phyloP scores from a whole-genome alignment of 257 asterid species.

The Capsicum rhomboideum region DNA sequence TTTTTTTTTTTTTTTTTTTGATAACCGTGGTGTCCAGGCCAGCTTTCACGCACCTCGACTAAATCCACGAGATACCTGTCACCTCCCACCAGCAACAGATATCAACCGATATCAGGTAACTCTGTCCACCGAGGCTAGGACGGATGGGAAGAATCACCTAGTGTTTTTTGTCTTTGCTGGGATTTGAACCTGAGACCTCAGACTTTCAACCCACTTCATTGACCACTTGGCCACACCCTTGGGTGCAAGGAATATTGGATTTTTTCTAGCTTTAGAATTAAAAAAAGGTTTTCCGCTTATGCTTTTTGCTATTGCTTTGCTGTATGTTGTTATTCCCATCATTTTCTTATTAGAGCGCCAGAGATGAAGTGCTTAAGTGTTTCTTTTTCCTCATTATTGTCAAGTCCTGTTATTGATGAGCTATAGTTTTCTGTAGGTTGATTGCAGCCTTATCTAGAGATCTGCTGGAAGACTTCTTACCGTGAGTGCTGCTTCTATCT shows the following conservation, averaged over 20 bases:
- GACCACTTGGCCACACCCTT: too few species aligned
- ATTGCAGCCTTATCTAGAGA: slow-evolving; percentile 86
- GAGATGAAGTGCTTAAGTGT: not conserved
- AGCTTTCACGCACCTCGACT: too few species aligned
- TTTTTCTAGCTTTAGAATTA: not conserved
- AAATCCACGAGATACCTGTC: too few species aligned
- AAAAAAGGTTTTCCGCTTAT: not conserved
- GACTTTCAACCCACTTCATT: too few species aligned
- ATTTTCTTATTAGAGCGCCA: not conserved
- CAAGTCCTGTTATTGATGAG: not conserved
- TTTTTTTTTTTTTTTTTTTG: too few species aligned
- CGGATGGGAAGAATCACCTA: too few species aligned
- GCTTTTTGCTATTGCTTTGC: not conserved
- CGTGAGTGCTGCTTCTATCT: slow-evolving; percentile 48
- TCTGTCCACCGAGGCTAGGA: too few species aligned
- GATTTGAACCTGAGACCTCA: too few species aligned
- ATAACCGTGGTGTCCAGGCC: too few species aligned
- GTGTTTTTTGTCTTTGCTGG: too few species aligned
- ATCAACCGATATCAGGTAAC: too few species aligned
- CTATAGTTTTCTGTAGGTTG: slow-evolving; percentile 44
- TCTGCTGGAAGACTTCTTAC: slow-evolving; percentile 64
- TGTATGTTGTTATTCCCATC: not conserved
- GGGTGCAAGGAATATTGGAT: not conserved
- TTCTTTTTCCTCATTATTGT: not conserved
- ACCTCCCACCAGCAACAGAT: too few species aligned